These are phyloP conservation scores for Spathaspora girioi DNA, from an alignment of 805 yeast genomes.

Conservation along the genomic window DNA sequence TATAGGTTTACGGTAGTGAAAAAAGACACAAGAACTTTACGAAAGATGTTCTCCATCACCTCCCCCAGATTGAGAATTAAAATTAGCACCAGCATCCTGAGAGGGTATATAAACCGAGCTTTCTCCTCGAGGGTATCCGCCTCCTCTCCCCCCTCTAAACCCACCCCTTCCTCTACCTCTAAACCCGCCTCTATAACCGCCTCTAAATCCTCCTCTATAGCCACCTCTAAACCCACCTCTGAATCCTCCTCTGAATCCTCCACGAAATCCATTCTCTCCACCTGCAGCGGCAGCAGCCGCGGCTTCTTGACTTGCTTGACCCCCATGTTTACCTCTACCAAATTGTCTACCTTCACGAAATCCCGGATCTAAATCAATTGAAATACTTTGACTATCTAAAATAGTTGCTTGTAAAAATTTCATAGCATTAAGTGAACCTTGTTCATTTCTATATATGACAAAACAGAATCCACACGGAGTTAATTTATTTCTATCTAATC, in stretches of 20 bases:
- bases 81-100: slow-evolving; percentile 18
- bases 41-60: background rate
- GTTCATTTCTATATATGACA: slow-evolving; percentile 66
- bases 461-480: slow-evolving; percentile 98
- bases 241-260: slow-evolving; percentile 17
- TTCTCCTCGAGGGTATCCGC: slow-evolving; percentile 8
- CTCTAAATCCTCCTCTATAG: slow-evolving; percentile 42
- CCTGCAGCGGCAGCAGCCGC: slow-evolving; percentile 5
- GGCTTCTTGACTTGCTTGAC: slow-evolving; percentile 80
- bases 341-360: slow-evolving; percentile 93
- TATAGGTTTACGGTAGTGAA: background rate
- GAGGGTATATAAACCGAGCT: slow-evolving; percentile 16
- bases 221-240: slow-evolving; percentile 28
- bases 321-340: slow-evolving; percentile 91
- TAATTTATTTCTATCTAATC: slow-evolving; percentile 81
- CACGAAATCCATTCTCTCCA: slow-evolving; percentile 11
- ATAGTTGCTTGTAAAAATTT: slow-evolving; percentile 79
- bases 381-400: slow-evolving; percentile 76
- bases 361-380: slow-evolving; percentile 94
- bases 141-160: slow-evolving; percentile 16
- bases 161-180: slow-evolving; percentile 38
- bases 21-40: background rate
- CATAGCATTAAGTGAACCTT: slow-evolving; percentile 77
- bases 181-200: slow-evolving; percentile 41
- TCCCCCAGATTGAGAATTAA: background rate